These are phyloP conservation scores for Phytophthora sp. DNA, from an alignment of 352 stramenopile species.

Conservation along the genomic window DNA sequence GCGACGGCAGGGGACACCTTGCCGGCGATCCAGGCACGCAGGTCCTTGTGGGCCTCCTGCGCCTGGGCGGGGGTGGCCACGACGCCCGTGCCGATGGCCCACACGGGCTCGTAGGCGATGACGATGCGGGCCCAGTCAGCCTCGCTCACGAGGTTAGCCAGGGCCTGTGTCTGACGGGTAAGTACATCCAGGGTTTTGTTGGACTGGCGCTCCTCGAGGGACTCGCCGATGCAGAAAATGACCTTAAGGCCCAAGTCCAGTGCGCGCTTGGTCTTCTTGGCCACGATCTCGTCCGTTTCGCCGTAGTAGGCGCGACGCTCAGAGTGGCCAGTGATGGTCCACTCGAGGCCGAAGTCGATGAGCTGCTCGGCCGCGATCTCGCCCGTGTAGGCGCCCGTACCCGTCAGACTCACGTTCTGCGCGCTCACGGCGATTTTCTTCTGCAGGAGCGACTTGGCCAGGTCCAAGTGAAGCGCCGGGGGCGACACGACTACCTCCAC, in stretches of 20 bases:
- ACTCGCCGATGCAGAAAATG: conserved; percentile 96
- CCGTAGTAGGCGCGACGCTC: conserved; percentile 85
- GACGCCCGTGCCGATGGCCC: conserved; percentile 95
- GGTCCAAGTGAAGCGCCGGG: conserved; percentile 59
- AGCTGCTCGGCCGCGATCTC: conserved; percentile 91
- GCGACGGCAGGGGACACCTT: conserved; percentile 67
- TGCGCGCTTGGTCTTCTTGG: conserved; percentile 88
- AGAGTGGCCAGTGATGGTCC: conserved; percentile 87
- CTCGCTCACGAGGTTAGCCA: conserved; percentile 84
- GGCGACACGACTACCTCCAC: conserved; percentile 83
- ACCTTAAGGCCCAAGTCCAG: conserved; percentile 86
- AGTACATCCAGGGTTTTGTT: conserved; percentile 91
- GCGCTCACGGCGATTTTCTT: conserved; percentile 74
- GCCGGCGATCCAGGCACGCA: conserved; percentile 63
- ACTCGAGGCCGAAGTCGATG: conserved; percentile 64
- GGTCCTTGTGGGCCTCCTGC: conserved; percentile 87
- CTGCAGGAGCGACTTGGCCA: conserved; percentile 58
- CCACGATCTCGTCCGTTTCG: conserved; percentile 92
- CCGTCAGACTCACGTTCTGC: conserved; percentile 88
- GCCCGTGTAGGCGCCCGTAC: conserved; percentile 92
- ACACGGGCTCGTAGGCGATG: conserved; percentile 96
- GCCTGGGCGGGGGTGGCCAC: conserved; percentile 93
- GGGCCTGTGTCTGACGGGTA: conserved; percentile 92
- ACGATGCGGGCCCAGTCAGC: conserved; percentile 78
- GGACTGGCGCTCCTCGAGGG: conserved; percentile 81